Evolutionary conservation across 805 yeast species (phyloP).

Genomic region (Cyberlindnera petersonii): DNA sequence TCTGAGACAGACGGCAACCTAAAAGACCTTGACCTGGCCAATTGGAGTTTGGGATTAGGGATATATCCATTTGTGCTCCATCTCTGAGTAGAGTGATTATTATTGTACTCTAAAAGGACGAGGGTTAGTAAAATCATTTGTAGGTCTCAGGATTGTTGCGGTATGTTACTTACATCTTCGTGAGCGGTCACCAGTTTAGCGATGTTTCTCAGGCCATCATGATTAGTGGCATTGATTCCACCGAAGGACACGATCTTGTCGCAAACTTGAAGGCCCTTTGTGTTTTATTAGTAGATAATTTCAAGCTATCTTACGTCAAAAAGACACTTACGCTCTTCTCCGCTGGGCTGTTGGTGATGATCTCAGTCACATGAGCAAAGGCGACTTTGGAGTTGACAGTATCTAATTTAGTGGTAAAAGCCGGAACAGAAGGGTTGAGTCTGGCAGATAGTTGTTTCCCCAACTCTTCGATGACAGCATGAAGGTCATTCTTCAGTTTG

Average conservation of each 20-base stretch:
- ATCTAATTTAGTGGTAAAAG: neutral
- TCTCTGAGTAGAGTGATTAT: slow-evolving; percentile 3
- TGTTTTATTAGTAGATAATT: slow-evolving; percentile 1
- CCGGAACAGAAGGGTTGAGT: slow-evolving; percentile 26
- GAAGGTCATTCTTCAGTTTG: slow-evolving; percentile 66
- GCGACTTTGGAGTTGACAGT: slow-evolving; percentile 32
- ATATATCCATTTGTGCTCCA: slow-evolving; percentile 3
- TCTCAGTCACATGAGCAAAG: slow-evolving; percentile 42
- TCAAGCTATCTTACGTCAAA: too few relatives aligned
- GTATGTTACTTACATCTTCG: slow-evolving; percentile 35
- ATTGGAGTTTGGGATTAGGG: slow-evolving; percentile 12
- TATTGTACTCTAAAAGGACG: neutral
- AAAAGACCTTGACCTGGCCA: slow-evolving; percentile 31
- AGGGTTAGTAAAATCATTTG: neutral
- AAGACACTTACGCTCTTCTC: slow-evolving; percentile 12
- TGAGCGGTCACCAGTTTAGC: slow-evolving; percentile 41
- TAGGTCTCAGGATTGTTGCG: too few relatives aligned
- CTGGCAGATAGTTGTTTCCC: slow-evolving; percentile 44
- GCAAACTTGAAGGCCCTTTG: slow-evolving; percentile 46
- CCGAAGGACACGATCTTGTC: slow-evolving; percentile 50
- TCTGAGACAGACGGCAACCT: slow-evolving; percentile 24
- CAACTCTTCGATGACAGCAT: slow-evolving; percentile 42
- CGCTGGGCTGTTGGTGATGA: slow-evolving; percentile 47
- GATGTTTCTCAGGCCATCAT: slow-evolving; percentile 43
- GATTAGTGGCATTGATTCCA: slow-evolving; percentile 50